Evolutionary conservation across 306 rosid species (phyloP).

Genomic region (apple (Malus domestica)): DNA sequence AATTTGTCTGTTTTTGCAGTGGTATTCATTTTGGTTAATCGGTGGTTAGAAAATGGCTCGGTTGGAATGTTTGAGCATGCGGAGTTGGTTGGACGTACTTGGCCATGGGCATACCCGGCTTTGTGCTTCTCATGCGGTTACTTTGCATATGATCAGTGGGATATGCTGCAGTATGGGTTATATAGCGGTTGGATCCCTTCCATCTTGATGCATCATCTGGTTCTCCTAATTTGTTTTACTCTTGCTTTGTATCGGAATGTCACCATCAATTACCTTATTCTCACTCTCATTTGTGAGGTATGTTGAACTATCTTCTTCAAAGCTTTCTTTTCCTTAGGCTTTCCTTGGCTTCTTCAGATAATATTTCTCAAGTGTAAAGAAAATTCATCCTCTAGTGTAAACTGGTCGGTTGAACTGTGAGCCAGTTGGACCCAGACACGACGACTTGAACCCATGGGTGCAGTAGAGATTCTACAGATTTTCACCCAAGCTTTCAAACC

Average conservation of each 20-base stretch:
- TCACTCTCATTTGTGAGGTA: constrained; percentile 93
- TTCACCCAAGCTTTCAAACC: not conserved
- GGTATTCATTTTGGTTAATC: constrained; percentile 49
- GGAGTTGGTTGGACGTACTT: constrained; percentile 58
- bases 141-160: constrained; percentile 97
- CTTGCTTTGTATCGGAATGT: constrained; percentile 85
- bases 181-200: constrained; percentile 80
- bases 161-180: constrained; percentile 64
- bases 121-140: constrained; percentile 95
- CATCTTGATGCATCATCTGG: constrained; percentile 75
- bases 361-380: not conserved
- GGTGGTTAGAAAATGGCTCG: constrained; percentile 39
- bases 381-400: not conserved
- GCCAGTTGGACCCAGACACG: not conserved
- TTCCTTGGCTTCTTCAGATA: not conserved
- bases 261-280: constrained; percentile 93
- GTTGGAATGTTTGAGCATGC: constrained; percentile 81
- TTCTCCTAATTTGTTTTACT: constrained; percentile 84
- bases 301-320: not conserved
- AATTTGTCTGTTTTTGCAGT: constrained; percentile 41
- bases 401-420: not conserved
- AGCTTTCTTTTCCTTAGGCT: not conserved
- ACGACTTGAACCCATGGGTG: not conserved
- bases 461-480: not conserved
- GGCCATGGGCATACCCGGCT: constrained; percentile 86